Percentiles rank a stretch among this genome's conserved stretches.
Conservation (phyloP, 148 eudicot genomes). For the Polygonum maritimum region DNA sequence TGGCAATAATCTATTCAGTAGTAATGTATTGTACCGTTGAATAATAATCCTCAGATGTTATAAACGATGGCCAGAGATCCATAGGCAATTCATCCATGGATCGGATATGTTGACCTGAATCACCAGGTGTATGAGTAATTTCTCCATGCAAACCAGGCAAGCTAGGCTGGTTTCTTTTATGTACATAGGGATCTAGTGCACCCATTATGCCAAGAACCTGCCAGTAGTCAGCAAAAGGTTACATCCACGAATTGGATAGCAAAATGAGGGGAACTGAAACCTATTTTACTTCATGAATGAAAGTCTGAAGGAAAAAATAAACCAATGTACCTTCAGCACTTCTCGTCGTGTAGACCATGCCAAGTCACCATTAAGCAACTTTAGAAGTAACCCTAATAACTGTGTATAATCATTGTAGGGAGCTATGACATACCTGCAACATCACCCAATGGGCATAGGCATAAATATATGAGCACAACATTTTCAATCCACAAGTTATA, state of each 20-base stretch:
- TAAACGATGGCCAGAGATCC: conserved; percentile 96
- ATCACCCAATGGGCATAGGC: background rate
- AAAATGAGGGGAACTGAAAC: background rate
- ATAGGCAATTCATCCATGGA: conserved; percentile 84
- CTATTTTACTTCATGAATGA: background rate
- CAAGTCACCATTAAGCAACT: conserved; percentile 87
- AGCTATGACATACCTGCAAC: conserved; percentile 74
- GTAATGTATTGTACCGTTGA: conserved; percentile 52
- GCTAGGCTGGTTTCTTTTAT: conserved; percentile 82
- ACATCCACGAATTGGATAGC: background rate
- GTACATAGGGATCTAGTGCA: conserved; percentile 91
- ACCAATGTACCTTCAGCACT: conserved; percentile 66
- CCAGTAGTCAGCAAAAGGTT: background rate
- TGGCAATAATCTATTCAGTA: conserved; percentile 6
- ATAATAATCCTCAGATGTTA: conserved; percentile 92
- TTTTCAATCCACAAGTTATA: too few species aligned
- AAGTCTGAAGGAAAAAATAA: background rate
- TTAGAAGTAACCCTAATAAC: conserved; percentile 78
- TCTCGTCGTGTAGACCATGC: conserved; percentile 97
- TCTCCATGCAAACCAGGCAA: conserved; percentile 78
- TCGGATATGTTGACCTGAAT: conserved; percentile 69
- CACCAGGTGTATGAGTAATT: conserved; percentile 57
- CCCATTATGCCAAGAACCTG: conserved; percentile 99
- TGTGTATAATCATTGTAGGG: conserved; percentile 85
- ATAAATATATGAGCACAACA: background rate